These are phyloP conservation scores for Graphilbum fragrans DNA, from an alignment of 2,329 filamentous ascomycete species.

Conservation along the genomic window DNA sequence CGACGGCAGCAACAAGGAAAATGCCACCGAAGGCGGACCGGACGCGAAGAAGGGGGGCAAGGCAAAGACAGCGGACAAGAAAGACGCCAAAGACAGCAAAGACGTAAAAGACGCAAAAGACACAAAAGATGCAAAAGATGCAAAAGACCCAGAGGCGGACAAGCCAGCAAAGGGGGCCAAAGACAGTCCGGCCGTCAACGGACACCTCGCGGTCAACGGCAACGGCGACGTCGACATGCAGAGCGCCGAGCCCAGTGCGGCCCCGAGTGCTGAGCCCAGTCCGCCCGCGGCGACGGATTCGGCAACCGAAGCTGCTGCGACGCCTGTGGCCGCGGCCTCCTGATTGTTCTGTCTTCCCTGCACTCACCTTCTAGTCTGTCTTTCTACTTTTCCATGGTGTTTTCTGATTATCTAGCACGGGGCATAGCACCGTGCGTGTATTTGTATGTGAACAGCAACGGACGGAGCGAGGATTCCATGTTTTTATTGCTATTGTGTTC, in stretches of 20 bases:
- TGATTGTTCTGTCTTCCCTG: neutral
- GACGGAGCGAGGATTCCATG: no score
- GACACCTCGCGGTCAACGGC: neutral
- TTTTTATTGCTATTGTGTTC: no score
- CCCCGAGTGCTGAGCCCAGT: slow-evolving; percentile 36
- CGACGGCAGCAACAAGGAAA: slow-evolving; percentile 48
- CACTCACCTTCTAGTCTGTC: neutral
- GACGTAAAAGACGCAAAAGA: neutral
- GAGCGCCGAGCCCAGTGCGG: slow-evolving; percentile 34
- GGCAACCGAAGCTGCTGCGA: slow-evolving; percentile 1
- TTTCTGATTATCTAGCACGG: no score
- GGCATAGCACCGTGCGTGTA: no score
- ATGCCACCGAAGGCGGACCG: slow-evolving; percentile 47
- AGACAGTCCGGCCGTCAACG: neutral
- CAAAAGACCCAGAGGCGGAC: neutral
- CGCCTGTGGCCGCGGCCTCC: slow-evolving; percentile 5
- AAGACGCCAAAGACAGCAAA: neutral
- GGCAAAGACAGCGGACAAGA: slow-evolving; percentile 26
- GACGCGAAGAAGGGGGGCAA: slow-evolving; percentile 32
- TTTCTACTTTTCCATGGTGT: neutral
- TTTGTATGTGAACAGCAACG: no score
- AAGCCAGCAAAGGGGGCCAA: no score
- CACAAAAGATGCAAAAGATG: neutral
- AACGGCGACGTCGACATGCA: slow-evolving; percentile 39
- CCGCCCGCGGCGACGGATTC: slow-evolving; percentile 18